Conservation (phyloP, 2,329 filamentous ascomycete genomes). For the Helminthosporium solani region DNA sequence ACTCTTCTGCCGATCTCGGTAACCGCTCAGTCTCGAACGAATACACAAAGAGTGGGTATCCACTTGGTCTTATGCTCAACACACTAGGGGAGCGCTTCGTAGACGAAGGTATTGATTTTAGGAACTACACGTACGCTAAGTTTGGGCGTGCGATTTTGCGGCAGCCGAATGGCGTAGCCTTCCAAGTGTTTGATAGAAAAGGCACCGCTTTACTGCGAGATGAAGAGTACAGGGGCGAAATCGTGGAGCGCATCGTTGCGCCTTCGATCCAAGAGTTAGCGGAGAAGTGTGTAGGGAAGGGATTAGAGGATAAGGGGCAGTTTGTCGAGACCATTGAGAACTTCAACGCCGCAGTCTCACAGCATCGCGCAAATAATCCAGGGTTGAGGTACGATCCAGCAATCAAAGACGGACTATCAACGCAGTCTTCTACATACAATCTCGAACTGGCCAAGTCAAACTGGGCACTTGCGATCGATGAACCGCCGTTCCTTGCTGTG, state of each 20-base stretch:
- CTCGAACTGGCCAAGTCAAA: slow-evolving; percentile 62
- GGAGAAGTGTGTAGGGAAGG: slow-evolving; percentile 48
- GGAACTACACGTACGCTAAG: slow-evolving; percentile 68
- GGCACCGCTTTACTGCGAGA: slow-evolving; percentile 55
- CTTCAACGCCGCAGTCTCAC: slow-evolving; percentile 60
- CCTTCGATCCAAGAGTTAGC: slow-evolving; percentile 58
- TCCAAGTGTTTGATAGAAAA: slow-evolving; percentile 64
- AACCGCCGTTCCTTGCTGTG: slow-evolving; percentile 62
- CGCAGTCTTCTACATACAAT: slow-evolving; percentile 50
- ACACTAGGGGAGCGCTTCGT: slow-evolving; percentile 61
- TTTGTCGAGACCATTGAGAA: slow-evolving; percentile 56
- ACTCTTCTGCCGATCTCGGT: slow-evolving; percentile 56
- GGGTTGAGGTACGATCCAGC: slow-evolving; percentile 58
- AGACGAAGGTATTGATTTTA: slow-evolving; percentile 64
- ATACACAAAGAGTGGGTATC: slow-evolving; percentile 69
- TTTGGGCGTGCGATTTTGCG: slow-evolving; percentile 63
- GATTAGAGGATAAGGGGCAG: slow-evolving; percentile 47
- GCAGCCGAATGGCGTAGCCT: slow-evolving; percentile 60
- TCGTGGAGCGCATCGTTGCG: slow-evolving; percentile 56
- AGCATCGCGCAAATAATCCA: slow-evolving; percentile 49
- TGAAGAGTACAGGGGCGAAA: slow-evolving; percentile 64
- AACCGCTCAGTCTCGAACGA: slow-evolving; percentile 64
- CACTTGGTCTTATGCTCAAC: slow-evolving; percentile 66
- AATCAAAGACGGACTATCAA: slow-evolving; percentile 62
- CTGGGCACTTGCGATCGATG: slow-evolving; percentile 62